Conservation (phyloP, 495 filamentous ascomycete genomes). For the Aspergillus biplanus region DNA sequence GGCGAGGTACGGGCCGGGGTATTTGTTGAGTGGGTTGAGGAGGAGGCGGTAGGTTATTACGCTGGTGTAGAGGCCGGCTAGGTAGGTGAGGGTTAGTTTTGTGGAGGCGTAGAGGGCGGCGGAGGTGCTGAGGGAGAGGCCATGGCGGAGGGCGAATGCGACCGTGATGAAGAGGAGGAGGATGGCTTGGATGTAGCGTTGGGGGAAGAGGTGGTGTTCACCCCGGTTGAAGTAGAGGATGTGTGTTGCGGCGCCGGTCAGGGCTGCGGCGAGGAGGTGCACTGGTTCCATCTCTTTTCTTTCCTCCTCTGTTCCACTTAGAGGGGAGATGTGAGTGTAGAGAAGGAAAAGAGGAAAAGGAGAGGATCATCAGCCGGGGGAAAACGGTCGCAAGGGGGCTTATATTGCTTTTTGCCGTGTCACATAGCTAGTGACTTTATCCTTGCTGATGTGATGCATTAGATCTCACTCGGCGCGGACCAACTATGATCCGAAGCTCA, state of each 20-base stretch:
- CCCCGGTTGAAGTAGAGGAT: conserved; percentile 11
- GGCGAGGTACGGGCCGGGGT: conserved; percentile 2
- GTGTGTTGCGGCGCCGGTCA: neutral
- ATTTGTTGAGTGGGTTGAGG: conserved; percentile 11
- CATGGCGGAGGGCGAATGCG: neutral
- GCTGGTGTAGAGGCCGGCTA: neutral
- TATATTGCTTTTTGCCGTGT: too few relatives aligned
- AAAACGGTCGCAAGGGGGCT: too few relatives aligned
- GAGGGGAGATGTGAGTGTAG: too few relatives aligned
- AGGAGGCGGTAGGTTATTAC: conserved; percentile 1
- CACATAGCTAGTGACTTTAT: too few relatives aligned
- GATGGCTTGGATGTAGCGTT: neutral
- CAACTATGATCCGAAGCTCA: too few relatives aligned
- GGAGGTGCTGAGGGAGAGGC: neutral
- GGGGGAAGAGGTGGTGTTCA: conserved; percentile 9
- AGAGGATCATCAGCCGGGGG: too few relatives aligned
- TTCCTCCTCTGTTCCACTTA: too few relatives aligned
- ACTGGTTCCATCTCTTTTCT: neutral
- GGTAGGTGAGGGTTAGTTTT: neutral
- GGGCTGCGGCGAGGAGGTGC: neutral
- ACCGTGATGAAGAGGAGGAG: neutral
- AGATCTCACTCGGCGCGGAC: too few relatives aligned
- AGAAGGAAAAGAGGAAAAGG: too few relatives aligned
- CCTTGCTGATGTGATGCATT: too few relatives aligned
- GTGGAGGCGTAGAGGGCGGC: neutral